These are phyloP conservation scores for Euptelea pleiosperma DNA, from an alignment of 164 flowering plant genomes.

Conservation along the genomic window DNA sequence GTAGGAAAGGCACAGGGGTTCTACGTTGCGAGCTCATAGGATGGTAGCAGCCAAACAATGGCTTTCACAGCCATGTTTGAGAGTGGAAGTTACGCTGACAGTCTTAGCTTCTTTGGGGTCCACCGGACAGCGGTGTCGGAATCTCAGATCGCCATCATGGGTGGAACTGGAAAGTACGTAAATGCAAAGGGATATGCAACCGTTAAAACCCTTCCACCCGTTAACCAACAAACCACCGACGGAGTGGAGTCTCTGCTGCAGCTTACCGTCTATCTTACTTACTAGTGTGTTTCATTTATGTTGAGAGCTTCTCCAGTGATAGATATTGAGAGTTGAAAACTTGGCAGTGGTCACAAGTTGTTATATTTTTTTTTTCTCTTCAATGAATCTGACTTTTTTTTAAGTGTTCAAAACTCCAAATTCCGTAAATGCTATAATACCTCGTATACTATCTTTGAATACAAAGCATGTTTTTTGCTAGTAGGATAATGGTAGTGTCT, in stretches of 20 bases:
- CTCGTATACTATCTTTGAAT: too few relatives aligned
- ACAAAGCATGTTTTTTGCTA: neutral
- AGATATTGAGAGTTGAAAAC: too few relatives aligned
- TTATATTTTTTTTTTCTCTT: too few relatives aligned
- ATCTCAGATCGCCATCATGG: conserved; percentile 63
- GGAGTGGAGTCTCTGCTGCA: conserved; percentile 27
- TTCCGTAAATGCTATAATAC: too few relatives aligned
- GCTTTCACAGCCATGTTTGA: conserved; percentile 61
- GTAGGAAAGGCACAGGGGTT: conserved; percentile 75
- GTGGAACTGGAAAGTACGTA: conserved; percentile 74
- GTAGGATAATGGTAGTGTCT: too few relatives aligned
- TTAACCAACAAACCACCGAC: conserved; percentile 29
- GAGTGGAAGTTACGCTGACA: conserved; percentile 42
- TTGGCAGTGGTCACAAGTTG: too few relatives aligned
- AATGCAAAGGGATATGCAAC: conserved; percentile 62
- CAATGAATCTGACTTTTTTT: too few relatives aligned
- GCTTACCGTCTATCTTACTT: conserved; percentile 27
- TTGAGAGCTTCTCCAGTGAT: neutral
- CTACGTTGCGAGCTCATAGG: conserved; percentile 59
- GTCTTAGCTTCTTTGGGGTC: conserved; percentile 65
- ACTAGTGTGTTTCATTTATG: conserved; percentile 1
- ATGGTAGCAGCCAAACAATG: conserved; percentile 64
- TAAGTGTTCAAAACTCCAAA: too few relatives aligned
- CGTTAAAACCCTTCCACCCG: conserved; percentile 38
- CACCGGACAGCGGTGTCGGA: conserved; percentile 50